Conservation (phyloP, 495 filamentous ascomycete genomes). For the Zalerion maritima region DNA sequence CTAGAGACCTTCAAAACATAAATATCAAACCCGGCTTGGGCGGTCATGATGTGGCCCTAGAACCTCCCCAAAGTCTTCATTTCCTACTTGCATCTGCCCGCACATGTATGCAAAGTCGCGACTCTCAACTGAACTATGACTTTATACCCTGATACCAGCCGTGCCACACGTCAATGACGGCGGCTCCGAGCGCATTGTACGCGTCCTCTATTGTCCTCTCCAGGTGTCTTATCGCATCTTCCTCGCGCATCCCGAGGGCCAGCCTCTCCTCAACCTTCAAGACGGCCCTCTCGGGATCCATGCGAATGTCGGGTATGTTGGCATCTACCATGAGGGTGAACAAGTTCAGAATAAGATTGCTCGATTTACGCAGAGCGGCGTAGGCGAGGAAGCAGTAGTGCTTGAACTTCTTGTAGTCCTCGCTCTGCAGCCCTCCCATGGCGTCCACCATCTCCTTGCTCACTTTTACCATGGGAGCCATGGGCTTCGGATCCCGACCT, state of each 20-base stretch:
- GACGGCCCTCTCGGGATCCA: slow-evolving; percentile 86
- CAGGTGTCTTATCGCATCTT: slow-evolving; percentile 79
- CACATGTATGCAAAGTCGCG: too few relatives aligned
- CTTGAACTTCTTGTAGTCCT: slow-evolving; percentile 75
- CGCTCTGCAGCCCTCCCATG: slow-evolving; percentile 73
- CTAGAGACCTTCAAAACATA: too few relatives aligned
- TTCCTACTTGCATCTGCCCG: too few relatives aligned
- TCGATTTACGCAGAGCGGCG: slow-evolving; percentile 74
- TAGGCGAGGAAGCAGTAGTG: slow-evolving; percentile 94
- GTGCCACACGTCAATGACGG: slow-evolving; percentile 90
- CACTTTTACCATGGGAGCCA: slow-evolving; percentile 92
- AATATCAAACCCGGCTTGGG: too few relatives aligned
- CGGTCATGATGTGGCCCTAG: too few relatives aligned
- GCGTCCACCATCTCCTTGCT: slow-evolving; percentile 97
- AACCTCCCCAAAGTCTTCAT: too few relatives aligned
- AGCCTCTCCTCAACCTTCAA: slow-evolving; percentile 91
- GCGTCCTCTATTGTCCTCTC: slow-evolving; percentile 81
- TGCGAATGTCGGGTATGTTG: slow-evolving; percentile 85
- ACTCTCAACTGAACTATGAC: slow-evolving; percentile 31
- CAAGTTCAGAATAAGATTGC: slow-evolving; percentile 85
- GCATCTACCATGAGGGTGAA: slow-evolving; percentile 96
- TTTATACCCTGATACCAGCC: slow-evolving; percentile 85
- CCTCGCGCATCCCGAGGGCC: slow-evolving; percentile 81
- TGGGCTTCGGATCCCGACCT: slow-evolving; percentile 92
- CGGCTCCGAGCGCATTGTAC: slow-evolving; percentile 72